These are phyloP conservation scores for Aristolochia contorta DNA, from an alignment of 164 flowering plant genomes.

Conservation along the genomic window DNA sequence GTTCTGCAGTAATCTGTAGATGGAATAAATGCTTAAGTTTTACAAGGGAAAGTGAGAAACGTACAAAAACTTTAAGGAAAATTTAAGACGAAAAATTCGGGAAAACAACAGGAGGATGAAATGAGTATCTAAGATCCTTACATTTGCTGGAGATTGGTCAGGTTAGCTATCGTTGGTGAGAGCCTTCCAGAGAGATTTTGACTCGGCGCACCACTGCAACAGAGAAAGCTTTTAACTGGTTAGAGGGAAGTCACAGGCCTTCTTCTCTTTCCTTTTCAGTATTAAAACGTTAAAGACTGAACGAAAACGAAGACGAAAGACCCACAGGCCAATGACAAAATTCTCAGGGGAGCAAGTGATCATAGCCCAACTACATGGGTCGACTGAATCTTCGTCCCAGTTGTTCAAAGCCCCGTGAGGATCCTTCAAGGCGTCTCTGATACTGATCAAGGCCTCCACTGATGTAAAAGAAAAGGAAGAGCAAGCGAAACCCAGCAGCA, in stretches of 20 bases:
- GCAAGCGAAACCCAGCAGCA: slow-evolving; percentile 1
- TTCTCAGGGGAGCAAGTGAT: slow-evolving; percentile 84
- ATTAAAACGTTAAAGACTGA: neutral
- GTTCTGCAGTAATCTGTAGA: slow-evolving; percentile 64
- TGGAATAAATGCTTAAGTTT: neutral
- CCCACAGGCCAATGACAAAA: slow-evolving; percentile 74
- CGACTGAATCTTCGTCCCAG: slow-evolving; percentile 95
- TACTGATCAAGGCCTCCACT: slow-evolving; percentile 71
- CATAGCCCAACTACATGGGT: slow-evolving; percentile 97
- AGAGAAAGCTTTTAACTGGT: too few relatives aligned
- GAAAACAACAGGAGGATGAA: neutral
- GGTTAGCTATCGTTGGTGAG: slow-evolving; percentile 58
- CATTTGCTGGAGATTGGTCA: slow-evolving; percentile 89
- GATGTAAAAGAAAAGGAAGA: slow-evolving; percentile 2
- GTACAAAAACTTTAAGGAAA: neutral
- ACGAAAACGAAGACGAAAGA: slow-evolving; percentile 6
- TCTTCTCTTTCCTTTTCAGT: neutral
- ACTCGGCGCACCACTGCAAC: slow-evolving; percentile 82
- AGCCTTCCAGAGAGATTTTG: slow-evolving; percentile 76
- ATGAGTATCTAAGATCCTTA: slow-evolving; percentile 21
- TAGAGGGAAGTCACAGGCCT: too few relatives aligned
- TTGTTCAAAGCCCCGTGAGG: slow-evolving; percentile 73
- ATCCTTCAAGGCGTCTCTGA: slow-evolving; percentile 47
- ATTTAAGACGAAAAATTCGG: neutral
- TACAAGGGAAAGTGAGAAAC: neutral